A percentile compares a stretch with the other conserved stretches of the same genome.
These are phyloP conservation scores for Suhomyces bribrorum DNA, from an alignment of 1,139 yeast genomes.

Conservation along the genomic window DNA sequence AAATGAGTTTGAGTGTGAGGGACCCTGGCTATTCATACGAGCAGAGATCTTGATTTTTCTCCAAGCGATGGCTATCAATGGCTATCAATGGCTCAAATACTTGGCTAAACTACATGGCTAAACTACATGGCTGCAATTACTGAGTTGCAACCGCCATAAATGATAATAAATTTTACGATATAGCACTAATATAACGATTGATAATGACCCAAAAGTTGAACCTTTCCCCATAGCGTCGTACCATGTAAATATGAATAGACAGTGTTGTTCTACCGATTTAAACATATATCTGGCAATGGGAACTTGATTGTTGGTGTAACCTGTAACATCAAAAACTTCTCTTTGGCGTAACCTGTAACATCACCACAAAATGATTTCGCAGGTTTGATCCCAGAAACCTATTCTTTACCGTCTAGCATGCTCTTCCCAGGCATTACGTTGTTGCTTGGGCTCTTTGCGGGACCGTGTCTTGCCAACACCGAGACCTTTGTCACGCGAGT, in stretches of 20 bases:
- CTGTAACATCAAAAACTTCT: not conserved
- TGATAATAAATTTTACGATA: constrained; percentile 1
- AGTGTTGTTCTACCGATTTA: no score
- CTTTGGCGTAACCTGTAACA: not conserved
- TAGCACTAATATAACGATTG: not conserved
- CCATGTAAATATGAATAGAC: not conserved
- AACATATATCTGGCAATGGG: no score
- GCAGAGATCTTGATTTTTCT: not conserved
- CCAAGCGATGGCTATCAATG: no score
- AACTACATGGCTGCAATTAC: not conserved
- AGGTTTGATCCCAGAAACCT: not conserved
- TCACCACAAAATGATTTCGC: not conserved
- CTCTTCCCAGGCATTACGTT: constrained; percentile 1
- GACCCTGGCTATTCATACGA: not conserved
- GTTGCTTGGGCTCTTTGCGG: constrained; percentile 2
- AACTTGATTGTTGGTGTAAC: not conserved
- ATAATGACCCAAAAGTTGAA: not conserved
- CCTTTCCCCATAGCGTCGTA: not conserved
- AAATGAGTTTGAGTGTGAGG: constrained; percentile 8
- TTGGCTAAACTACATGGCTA: not conserved
- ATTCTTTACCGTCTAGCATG: not conserved
- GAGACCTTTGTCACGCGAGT: constrained; percentile 35
- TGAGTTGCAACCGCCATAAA: not conserved
- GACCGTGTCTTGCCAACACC: constrained; percentile 33
- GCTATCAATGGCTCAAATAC: no score